Base-by-base conservation (phyloP, 495 filamentous ascomycete species). In the Friedmanniomyces simplex region DNA sequence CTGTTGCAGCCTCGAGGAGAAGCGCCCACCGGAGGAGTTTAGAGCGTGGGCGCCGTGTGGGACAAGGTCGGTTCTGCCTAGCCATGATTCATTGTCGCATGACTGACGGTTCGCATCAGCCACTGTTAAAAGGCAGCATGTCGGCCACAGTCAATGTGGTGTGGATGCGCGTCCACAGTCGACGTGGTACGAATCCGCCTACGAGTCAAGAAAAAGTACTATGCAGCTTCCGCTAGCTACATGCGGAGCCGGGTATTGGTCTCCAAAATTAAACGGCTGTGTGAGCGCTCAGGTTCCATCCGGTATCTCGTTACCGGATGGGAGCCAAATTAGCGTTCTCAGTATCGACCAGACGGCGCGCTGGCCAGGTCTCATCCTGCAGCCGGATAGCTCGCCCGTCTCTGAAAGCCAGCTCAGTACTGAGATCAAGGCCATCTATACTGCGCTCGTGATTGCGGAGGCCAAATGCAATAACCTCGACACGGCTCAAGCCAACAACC, bases 361-460 rank as follows among this genome's bases (percentile, higher is more conserved):
- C 16, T 63, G 52, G 28, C 59, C 60, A 25, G 50, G 46, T 4
- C 32, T 66, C 4, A 53, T 66, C 7, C 55, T 59, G 18, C 82
- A 87, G 59, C 81, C 78, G 13, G 79, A 85, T 50, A 84, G 83
- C 13, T 70, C 82, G 42, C 76, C 82, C 8, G 88, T 90, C 20
- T 83, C 82, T n/a, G 81, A 88, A 60, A 85, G 88, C 13, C 82
- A 90, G 66, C 74, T 91, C 1, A 77, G 82, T 18, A 73, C 75
- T 1, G 82, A 90, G 62, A 81, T 73, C 14, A 86, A 87, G 60
- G 80, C 74, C 0, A 94, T 91, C 25, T 91, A 91, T 70, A 79
- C 79, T 0, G 87, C 85, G 0, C 71, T 94, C 1, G 79, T 85
- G 1, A 86, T 87, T 81, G 85, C 89, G 0, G 89, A 94, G 66